A percentile compares a stretch with the other conserved stretches of the same genome.
phyloP scores from a whole-genome alignment of 176 grass and related monocot species.

The Phoenix roebelenii region DNA sequence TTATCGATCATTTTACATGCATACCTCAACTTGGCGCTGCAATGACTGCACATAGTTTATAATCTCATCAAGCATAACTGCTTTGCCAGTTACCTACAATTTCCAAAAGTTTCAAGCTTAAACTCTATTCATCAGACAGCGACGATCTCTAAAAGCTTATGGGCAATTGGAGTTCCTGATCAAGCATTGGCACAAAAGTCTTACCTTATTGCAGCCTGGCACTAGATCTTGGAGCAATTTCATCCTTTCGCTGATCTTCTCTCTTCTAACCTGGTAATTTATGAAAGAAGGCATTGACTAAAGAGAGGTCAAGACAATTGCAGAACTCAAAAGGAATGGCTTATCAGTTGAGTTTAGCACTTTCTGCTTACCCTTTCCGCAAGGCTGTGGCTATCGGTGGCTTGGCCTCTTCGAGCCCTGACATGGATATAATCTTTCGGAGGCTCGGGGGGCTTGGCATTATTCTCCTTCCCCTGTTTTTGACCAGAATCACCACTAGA shows the following conservation, averaged over 20 bases:
- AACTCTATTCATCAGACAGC: too few species aligned
- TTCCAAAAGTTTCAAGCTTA: neutral
- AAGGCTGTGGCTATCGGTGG: constrained; percentile 69
- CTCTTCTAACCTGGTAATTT: constrained; percentile 44
- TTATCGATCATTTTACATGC: too few species aligned
- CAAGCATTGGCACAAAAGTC: too few species aligned
- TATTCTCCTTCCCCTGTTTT: constrained; percentile 1
- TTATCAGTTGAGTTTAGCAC: too few species aligned
- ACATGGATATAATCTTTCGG: constrained; percentile 63
- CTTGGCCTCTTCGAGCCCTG: constrained; percentile 54
- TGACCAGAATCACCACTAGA: neutral
- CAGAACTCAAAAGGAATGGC: neutral
- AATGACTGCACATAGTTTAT: constrained; percentile 76
- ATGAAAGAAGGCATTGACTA: too few species aligned
- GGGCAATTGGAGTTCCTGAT: too few species aligned
- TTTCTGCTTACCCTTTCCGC: constrained; percentile 44
- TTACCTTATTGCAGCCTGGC: constrained; percentile 61
- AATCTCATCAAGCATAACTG: constrained; percentile 75
- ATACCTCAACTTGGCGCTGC: constrained; percentile 68
- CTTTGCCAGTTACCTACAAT: constrained; percentile 57
- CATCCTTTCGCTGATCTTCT: constrained; percentile 77
- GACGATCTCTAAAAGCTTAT: neutral
- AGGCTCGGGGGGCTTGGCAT: constrained; percentile 10
- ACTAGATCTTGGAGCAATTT: constrained; percentile 59
- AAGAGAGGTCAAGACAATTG: too few species aligned